Percentiles rank a stretch among this genome's conserved stretches.
Conservation (phyloP, 495 filamentous ascomycete genomes). For the Echria macrotheca region DNA sequence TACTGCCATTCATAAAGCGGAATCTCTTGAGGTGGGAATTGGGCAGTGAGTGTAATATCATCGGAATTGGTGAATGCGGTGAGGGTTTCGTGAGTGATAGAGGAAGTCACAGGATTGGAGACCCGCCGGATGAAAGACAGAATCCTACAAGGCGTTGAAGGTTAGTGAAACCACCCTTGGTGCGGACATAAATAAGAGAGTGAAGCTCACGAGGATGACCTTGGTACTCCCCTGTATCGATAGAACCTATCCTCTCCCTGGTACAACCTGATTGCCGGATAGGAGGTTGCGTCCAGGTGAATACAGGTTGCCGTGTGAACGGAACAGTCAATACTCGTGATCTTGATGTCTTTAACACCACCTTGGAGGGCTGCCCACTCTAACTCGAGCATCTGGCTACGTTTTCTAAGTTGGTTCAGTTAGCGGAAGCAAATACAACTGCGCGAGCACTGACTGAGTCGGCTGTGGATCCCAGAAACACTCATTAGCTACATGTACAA, state of each 20-base stretch:
- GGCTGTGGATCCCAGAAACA: too few species aligned
- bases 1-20: constrained; percentile 18
- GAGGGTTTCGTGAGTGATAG: constrained; percentile 19
- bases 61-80: constrained; percentile 30
- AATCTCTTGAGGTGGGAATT: constrained; percentile 23
- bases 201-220: constrained; percentile 26
- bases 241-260: constrained; percentile 24
- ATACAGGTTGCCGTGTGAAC: constrained; percentile 27
- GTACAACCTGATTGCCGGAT: constrained; percentile 41
- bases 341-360: constrained; percentile 17
- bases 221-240: constrained; percentile 34
- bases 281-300: constrained; percentile 34
- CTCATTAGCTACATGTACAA: too few species aligned
- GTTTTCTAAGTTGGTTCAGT: constrained; percentile 18
- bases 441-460: too few species aligned
- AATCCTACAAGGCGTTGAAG: constrained; percentile 26
- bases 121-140: constrained; percentile 32
- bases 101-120: constrained; percentile 26
- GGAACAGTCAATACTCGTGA: constrained; percentile 38
- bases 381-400: constrained; percentile 29
- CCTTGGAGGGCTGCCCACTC: constrained; percentile 29
- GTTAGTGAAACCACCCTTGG: neutral
- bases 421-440: too few species aligned
- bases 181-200: neutral
- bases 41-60: constrained; percentile 34